A percentile compares a stretch with the other conserved stretches of the same genome.
Conservation (phyloP, 495 filamentous ascomycete species). For the Penicillium waksmanii region DNA sequence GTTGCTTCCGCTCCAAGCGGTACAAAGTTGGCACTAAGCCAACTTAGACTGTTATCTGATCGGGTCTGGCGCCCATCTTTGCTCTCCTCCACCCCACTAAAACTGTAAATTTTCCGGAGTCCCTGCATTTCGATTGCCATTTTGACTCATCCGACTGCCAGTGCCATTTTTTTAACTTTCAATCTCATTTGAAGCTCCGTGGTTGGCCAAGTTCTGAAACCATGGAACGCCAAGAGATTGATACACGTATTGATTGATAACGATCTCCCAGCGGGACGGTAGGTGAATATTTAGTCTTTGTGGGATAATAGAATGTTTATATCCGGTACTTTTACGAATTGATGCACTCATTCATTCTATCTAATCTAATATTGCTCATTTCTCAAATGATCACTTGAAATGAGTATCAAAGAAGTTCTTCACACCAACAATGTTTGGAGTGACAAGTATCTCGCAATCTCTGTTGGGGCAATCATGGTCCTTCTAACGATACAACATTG, state of each 20-base stretch:
- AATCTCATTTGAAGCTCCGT: neutral
- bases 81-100: neutral
- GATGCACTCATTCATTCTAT: neutral
- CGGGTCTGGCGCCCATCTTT: neutral
- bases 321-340: neutral
- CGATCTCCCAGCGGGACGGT: neutral
- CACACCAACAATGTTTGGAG: conserved; percentile 12
- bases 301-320: neutral
- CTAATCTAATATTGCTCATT: neutral
- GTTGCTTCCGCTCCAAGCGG: neutral
- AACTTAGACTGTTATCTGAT: conserved; percentile 3
- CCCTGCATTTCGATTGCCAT: neutral
- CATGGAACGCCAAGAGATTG: neutral
- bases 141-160: neutral
- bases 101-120: neutral
- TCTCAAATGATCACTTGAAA: neutral
- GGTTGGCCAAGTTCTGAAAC: neutral
- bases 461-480: conserved; percentile 15
- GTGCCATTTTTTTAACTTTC: neutral
- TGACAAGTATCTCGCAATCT: conserved; percentile 17
- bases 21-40: neutral
- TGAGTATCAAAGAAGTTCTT: conserved; percentile 1
- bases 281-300: too few relatives aligned
- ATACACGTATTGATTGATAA: neutral
- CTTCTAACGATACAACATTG: conserved; percentile 9